Percentiles rank a stretch among this genome's conserved stretches.
phyloP scores from a whole-genome alignment of 148 eudicot genomes.

The Dysphania ambrosioides region DNA sequence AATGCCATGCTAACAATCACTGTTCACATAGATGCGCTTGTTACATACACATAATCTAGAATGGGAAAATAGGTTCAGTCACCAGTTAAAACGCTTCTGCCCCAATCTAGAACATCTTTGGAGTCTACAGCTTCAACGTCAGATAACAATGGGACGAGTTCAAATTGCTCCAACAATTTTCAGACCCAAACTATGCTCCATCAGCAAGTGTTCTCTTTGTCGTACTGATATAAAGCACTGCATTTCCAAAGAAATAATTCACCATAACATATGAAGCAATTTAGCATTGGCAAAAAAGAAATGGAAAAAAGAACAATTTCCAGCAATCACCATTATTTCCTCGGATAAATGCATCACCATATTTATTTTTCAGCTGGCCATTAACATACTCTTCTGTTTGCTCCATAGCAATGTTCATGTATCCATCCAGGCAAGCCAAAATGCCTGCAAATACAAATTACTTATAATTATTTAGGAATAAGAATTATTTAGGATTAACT shows the following conservation, averaged over 20 bases:
- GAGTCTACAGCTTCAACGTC: not conserved
- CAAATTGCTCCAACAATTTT: not conserved
- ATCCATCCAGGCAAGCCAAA: slow-evolving; percentile 93
- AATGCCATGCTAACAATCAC: slow-evolving; percentile 3
- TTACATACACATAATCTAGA: slow-evolving; percentile 14
- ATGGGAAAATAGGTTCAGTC: not conserved
- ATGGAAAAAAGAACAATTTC: not conserved
- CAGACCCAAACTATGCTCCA: slow-evolving; percentile 48
- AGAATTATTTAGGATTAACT: no score
- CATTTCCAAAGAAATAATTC: slow-evolving; percentile 18
- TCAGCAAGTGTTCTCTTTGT: slow-evolving; percentile 78
- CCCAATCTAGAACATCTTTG: not conserved
- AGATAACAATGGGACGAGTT: not conserved
- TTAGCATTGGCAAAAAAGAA: no score
- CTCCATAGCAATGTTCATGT: slow-evolving; percentile 99
- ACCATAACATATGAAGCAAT: not conserved
- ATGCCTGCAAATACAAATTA: slow-evolving; percentile 50
- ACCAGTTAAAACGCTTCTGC: slow-evolving; percentile 8
- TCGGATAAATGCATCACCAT: slow-evolving; percentile 93
- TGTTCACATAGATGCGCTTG: slow-evolving; percentile 5
- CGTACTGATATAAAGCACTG: slow-evolving; percentile 95
- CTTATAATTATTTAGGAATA: not conserved
- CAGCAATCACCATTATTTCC: slow-evolving; percentile 76
- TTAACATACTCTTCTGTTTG: slow-evolving; percentile 98
- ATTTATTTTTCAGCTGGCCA: slow-evolving; percentile 90